Conservation (phyloP, 371 early-diverging fungal species). For the Circinella umbellata region DNA sequence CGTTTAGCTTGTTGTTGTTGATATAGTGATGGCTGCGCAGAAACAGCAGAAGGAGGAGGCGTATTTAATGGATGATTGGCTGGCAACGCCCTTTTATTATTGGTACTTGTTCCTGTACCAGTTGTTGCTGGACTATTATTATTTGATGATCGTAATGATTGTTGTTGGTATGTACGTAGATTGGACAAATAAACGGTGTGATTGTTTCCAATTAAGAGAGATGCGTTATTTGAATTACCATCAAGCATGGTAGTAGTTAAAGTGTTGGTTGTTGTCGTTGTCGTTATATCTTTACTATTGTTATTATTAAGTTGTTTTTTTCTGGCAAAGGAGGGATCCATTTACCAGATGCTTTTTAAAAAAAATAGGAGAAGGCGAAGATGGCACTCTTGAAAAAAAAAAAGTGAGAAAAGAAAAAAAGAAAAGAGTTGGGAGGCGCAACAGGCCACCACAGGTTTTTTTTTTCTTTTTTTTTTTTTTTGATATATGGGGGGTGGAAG, state of each 20-base stretch:
- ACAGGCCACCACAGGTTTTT: too few relatives aligned
- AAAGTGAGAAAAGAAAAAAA: slow-evolving; percentile 1
- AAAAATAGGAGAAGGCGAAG: slow-evolving; percentile 5
- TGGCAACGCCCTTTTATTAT: slow-evolving; percentile 10
- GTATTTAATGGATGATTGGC: slow-evolving; percentile 22
- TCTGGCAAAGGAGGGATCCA: slow-evolving; percentile 12
- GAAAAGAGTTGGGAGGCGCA: neutral
- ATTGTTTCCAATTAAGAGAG: slow-evolving; percentile 17
- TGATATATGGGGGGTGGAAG: too few relatives aligned
- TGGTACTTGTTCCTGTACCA: neutral
- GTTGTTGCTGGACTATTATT: neutral
- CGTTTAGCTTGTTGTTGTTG: slow-evolving; percentile 42
- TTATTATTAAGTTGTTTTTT: neutral
- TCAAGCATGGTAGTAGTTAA: slow-evolving; percentile 9
- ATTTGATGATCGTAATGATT: slow-evolving; percentile 14
- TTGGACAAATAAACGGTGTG: slow-evolving; percentile 22
- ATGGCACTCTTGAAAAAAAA: neutral
- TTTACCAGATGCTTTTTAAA: slow-evolving; percentile 1
- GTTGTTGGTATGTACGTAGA: slow-evolving; percentile 22
- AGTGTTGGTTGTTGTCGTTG: neutral
- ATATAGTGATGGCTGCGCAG: slow-evolving; percentile 7
- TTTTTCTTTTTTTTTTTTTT: too few relatives aligned
- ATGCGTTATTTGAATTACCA: slow-evolving; percentile 13
- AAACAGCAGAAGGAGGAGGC: neutral
- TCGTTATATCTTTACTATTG: too few relatives aligned